phyloP scores from a whole-genome alignment of 768 basidiomycete genomes.

The Tylopilus vinaceipallidus region DNA sequence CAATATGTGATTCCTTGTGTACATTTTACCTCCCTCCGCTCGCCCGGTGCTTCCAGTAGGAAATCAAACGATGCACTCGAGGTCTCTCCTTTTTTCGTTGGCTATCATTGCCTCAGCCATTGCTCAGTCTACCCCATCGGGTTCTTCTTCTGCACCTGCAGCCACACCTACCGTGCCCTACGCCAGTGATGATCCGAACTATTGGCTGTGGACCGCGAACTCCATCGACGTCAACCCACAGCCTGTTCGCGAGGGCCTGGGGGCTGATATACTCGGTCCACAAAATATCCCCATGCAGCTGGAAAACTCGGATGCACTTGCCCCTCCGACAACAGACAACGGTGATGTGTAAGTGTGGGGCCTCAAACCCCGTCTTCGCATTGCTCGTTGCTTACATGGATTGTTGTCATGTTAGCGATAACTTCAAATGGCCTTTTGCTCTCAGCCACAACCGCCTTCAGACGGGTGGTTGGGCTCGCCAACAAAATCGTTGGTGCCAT shows the following conservation, averaged over 20 bases:
- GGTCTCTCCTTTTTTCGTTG: slow-evolving; percentile 29
- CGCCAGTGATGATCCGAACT: slow-evolving; percentile 47
- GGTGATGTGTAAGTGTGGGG: slow-evolving; percentile 42
- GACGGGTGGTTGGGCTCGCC: slow-evolving; percentile 65
- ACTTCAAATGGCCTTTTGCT: slow-evolving; percentile 64
- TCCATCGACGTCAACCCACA: slow-evolving; percentile 31
- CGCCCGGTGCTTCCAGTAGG: slow-evolving; percentile 12
- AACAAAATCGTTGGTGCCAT: slow-evolving; percentile 49
- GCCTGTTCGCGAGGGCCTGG: slow-evolving; percentile 45
- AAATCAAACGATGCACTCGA: slow-evolving; percentile 24
- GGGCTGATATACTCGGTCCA: slow-evolving; percentile 52
- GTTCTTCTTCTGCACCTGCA: slow-evolving; percentile 26
- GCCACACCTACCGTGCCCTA: slow-evolving; percentile 44
- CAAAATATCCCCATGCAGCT: slow-evolving; percentile 53
- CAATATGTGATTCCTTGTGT: slow-evolving; percentile 9
- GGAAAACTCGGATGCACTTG: slow-evolving; percentile 56
- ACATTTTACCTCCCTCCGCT: slow-evolving; percentile 16
- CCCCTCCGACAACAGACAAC: slow-evolving; percentile 61
- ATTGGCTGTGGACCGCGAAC: slow-evolving; percentile 37
- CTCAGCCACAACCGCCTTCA: slow-evolving; percentile 59
- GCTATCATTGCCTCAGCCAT: slow-evolving; percentile 18
- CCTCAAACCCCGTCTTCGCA: background rate
- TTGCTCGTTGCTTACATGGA: background rate
- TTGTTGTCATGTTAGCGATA: slow-evolving; percentile 26
- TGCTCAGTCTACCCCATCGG: slow-evolving; percentile 22